A percentile compares a stretch with the other conserved stretches of the same genome.
Conservation (phyloP, 805 yeast species). For the Candida ulmi region DNA sequence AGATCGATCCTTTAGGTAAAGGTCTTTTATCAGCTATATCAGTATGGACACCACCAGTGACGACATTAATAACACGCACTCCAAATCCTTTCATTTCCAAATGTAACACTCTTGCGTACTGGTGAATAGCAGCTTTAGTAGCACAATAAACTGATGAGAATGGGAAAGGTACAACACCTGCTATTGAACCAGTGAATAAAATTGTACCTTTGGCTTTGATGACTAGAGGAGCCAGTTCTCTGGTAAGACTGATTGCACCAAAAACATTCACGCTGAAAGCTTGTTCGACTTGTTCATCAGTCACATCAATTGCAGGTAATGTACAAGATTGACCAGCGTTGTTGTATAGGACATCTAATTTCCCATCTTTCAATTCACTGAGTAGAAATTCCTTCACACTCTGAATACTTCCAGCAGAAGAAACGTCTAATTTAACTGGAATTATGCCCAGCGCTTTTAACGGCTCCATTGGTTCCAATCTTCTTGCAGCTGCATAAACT, state of each 20-base stretch:
- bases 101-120: slow-evolving; percentile 57
- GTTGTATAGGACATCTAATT: slow-evolving; percentile 58
- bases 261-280: slow-evolving; percentile 63
- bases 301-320: slow-evolving; percentile 62
- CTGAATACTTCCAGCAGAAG: slow-evolving; percentile 41
- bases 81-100: slow-evolving; percentile 68
- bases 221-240: slow-evolving; percentile 50
- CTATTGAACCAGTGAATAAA: slow-evolving; percentile 69
- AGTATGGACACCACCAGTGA: slow-evolving; percentile 75
- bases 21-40: slow-evolving; percentile 63
- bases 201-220: slow-evolving; percentile 65
- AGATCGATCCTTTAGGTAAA: slow-evolving; percentile 51
- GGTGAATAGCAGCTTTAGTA: slow-evolving; percentile 72
- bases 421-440: slow-evolving; percentile 52
- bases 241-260: slow-evolving; percentile 59
- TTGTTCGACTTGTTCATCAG: slow-evolving; percentile 44
- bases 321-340: slow-evolving; percentile 78
- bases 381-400: slow-evolving; percentile 38
- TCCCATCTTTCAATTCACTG: slow-evolving; percentile 36
- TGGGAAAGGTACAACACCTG: slow-evolving; percentile 66
- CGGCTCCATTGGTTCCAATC: slow-evolving; percentile 53
- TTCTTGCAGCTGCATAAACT: slow-evolving; percentile 73
- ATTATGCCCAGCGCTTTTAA: slow-evolving; percentile 35
- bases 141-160: slow-evolving; percentile 63
- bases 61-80: slow-evolving; percentile 60